phyloP scores from a whole-genome alignment of 2,329 filamentous ascomycete species.

The Karstenula rhodostoma region DNA sequence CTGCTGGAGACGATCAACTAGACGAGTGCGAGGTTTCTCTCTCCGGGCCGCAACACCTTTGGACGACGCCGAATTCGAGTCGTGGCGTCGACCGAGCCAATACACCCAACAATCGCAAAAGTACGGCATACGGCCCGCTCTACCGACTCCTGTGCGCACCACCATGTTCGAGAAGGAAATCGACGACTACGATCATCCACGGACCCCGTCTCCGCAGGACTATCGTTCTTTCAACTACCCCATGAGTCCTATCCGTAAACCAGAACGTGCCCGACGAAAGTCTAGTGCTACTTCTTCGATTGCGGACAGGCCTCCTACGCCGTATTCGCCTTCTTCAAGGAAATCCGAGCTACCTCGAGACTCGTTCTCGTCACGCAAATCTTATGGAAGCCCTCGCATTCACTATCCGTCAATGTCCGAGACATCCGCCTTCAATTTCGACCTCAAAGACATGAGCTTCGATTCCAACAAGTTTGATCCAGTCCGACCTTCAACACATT shows the following conservation, averaged over 20 bases:
- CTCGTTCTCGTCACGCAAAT: slow-evolving; percentile 39
- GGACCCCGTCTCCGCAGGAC: slow-evolving; percentile 39
- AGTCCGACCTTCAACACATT: slow-evolving; percentile 22
- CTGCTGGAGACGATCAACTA: slow-evolving; percentile 45
- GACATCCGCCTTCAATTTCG: slow-evolving; percentile 48
- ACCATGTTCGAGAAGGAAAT: slow-evolving; percentile 47
- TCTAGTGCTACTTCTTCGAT: slow-evolving; percentile 45
- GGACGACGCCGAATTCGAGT: slow-evolving; percentile 52
- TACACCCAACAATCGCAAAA: slow-evolving; percentile 47
- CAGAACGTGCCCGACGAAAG: slow-evolving; percentile 45
- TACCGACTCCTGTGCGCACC: slow-evolving; percentile 37
- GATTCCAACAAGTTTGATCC: slow-evolving; percentile 22
- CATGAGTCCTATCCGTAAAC: slow-evolving; percentile 40
- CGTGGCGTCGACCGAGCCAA: slow-evolving; percentile 50
- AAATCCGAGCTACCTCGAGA: slow-evolving; percentile 37
- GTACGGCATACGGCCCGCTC: slow-evolving; percentile 42
- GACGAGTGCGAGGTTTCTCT: slow-evolving; percentile 45
- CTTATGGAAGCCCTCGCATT: slow-evolving; percentile 34
- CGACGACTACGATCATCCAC: slow-evolving; percentile 34
- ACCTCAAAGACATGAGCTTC: slow-evolving; percentile 34
- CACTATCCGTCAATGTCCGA: slow-evolving; percentile 51
- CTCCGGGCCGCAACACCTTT: slow-evolving; percentile 49
- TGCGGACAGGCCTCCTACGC: slow-evolving; percentile 49
- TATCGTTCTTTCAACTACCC: slow-evolving; percentile 32
- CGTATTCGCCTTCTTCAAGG: slow-evolving; percentile 47